Evolutionary conservation across 495 filamentous ascomycete genomes (phyloP).

Genomic region (Hyaloscypha hepaticicola): DNA sequence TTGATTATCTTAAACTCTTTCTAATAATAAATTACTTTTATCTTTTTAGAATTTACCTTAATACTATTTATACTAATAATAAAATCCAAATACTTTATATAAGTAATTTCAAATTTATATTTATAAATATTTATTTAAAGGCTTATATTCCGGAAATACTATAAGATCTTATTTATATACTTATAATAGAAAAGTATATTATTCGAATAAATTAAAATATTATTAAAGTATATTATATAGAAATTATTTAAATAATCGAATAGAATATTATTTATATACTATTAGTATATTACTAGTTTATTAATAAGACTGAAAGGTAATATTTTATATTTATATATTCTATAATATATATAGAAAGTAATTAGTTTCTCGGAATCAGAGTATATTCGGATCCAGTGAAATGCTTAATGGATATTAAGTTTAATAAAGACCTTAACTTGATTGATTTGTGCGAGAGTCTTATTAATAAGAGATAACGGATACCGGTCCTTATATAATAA

Average conservation of each 20-base stretch:
- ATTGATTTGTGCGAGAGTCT: conserved; percentile 36
- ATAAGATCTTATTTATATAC: conserved; percentile 7
- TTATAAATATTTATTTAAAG: conserved; percentile 24
- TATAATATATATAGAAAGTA: conserved; percentile 34
- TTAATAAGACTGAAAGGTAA: conserved; percentile 37
- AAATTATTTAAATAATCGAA: conserved; percentile 25
- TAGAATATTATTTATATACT: conserved; percentile 34
- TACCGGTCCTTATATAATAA: conserved; percentile 46
- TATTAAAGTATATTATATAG: conserved; percentile 36
- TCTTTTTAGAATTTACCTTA: conserved; percentile 19
- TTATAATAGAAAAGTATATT: not conserved
- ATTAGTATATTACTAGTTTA: conserved; percentile 33
- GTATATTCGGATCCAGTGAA: conserved; percentile 39
- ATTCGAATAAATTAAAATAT: conserved; percentile 37
- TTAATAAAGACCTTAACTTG: conserved; percentile 43
- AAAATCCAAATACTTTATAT: conserved; percentile 32
- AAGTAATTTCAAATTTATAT: conserved; percentile 31
- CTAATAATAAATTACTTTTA: conserved; percentile 18
- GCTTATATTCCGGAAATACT: not conserved
- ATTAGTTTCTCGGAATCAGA: conserved; percentile 37
- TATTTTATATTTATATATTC: conserved; percentile 34
- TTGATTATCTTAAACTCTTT: not conserved
- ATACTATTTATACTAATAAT: conserved; percentile 32
- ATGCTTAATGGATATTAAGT: conserved; percentile 43
- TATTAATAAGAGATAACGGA: conserved; percentile 45